These are phyloP conservation scores for Taphrina betulina DNA, from an alignment of 1,139 yeast genomes.

Conservation along the genomic window DNA sequence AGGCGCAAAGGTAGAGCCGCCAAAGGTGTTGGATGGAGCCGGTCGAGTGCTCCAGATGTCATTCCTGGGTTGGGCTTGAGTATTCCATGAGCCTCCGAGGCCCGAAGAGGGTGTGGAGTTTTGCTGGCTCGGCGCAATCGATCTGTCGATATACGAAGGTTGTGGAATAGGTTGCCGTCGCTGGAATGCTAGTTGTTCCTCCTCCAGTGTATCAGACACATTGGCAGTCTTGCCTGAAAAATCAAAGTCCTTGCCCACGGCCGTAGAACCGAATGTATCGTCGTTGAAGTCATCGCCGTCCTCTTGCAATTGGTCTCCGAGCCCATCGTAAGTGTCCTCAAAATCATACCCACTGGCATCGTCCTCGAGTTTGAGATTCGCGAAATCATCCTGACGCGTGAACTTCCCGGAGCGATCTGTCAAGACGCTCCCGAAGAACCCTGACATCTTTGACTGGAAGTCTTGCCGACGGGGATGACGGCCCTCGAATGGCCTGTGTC, in stretches of 20 bases:
- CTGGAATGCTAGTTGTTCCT: slow-evolving; percentile 42
- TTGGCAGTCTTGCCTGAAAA: slow-evolving; percentile 56
- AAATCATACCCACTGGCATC: slow-evolving; percentile 53
- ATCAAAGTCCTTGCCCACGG: slow-evolving; percentile 64
- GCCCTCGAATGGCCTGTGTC: too few species aligned
- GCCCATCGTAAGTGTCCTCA: slow-evolving; percentile 80
- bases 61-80: neutral
- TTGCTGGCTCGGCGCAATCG: slow-evolving; percentile 37
- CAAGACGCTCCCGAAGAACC: slow-evolving; percentile 27
- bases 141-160: slow-evolving; percentile 9
- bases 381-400: slow-evolving; percentile 27
- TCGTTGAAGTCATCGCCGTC: slow-evolving; percentile 80
- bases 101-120: neutral
- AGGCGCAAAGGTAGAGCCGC: neutral
- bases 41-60: slow-evolving; percentile 3
- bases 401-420: slow-evolving; percentile 28
- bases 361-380: slow-evolving; percentile 2
- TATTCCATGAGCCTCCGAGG: neutral
- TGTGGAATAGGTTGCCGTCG: slow-evolving; percentile 53
- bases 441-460: slow-evolving; percentile 15
- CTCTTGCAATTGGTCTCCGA: slow-evolving; percentile 66
- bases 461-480: too few species aligned
- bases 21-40: neutral
- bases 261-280: slow-evolving; percentile 75
- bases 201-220: slow-evolving; percentile 45